These are phyloP conservation scores for Tylopilus subfusipes DNA, from an alignment of 768 basidiomycete species.

Conservation along the genomic window DNA sequence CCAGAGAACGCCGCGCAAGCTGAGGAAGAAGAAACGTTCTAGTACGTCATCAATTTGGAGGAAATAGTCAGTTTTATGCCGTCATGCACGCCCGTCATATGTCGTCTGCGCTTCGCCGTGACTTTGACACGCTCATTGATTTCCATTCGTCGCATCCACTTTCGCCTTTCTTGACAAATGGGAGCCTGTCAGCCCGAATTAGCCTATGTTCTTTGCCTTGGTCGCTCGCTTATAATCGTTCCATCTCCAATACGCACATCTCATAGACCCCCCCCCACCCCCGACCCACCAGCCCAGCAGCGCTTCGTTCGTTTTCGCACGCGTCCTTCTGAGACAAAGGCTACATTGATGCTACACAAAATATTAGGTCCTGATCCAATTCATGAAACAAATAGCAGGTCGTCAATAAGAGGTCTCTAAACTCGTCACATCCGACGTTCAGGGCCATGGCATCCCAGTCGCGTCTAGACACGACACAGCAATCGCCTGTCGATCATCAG, in stretches of 20 bases:
- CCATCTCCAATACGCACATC: constrained; percentile 29
- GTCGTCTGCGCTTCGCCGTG: constrained; percentile 3
- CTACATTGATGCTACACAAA: constrained; percentile 28
- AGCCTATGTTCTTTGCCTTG: constrained; percentile 20
- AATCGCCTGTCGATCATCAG: constrained; percentile 42
- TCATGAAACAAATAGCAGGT: constrained; percentile 1
- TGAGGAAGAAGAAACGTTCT: constrained; percentile 85
- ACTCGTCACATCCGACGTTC: not conserved
- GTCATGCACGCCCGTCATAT: constrained; percentile 3
- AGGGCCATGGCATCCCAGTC: not conserved
- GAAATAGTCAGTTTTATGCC: constrained; percentile 6
- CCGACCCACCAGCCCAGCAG: constrained; percentile 2
- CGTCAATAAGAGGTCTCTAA: not conserved
- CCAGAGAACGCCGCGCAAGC: constrained; percentile 55
- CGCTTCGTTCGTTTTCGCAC: constrained; percentile 1
- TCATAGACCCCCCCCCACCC: constrained; percentile 12
- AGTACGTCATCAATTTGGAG: constrained; percentile 17
- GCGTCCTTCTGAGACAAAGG: constrained; percentile 20
- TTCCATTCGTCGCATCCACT: constrained; percentile 4
- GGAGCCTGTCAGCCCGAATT: constrained; percentile 6
- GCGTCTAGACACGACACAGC: constrained; percentile 44
- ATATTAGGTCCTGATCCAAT: constrained; percentile 15
- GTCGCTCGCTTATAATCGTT: constrained; percentile 24
- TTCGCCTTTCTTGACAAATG: constrained; percentile 10
- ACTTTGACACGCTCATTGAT: constrained; percentile 18